phyloP scores from a whole-genome alignment of 495 filamentous ascomycete species.

The Podospora didyma region DNA sequence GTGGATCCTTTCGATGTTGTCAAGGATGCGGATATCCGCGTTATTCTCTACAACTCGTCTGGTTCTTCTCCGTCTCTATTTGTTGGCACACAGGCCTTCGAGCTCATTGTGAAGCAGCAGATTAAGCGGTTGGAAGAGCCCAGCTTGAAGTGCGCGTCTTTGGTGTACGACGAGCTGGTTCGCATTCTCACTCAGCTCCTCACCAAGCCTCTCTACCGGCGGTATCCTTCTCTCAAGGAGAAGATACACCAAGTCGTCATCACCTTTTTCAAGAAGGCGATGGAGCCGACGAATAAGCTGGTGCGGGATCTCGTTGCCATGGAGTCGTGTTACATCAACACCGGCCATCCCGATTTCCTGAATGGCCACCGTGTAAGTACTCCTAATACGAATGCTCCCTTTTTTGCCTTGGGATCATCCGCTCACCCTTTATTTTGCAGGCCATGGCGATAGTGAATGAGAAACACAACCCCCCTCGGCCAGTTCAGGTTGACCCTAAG shows the following conservation, averaged over 20 bases:
- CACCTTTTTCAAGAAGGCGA: conserved; percentile 92
- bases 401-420: background rate
- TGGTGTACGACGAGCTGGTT: conserved; percentile 97
- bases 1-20: conserved; percentile 97
- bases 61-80: conserved; percentile 96
- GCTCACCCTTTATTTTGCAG: conserved; percentile 31
- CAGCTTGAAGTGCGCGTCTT: conserved; percentile 89
- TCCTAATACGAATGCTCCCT: background rate
- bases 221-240: conserved; percentile 92
- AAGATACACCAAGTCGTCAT: conserved; percentile 96
- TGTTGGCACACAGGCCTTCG: conserved; percentile 95
- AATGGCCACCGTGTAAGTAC: conserved; percentile 80
- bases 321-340: conserved; percentile 98
- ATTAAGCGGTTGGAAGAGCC: conserved; percentile 97
- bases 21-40: conserved; percentile 97
- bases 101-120: conserved; percentile 97
- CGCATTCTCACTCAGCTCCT: conserved; percentile 90
- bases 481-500: conserved; percentile 97
- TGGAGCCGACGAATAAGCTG: conserved; percentile 96
- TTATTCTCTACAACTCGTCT: conserved; percentile 96
- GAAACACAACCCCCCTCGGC: conserved; percentile 70
- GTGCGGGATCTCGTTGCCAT: conserved; percentile 89
- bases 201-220: conserved; percentile 81
- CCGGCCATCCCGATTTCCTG: conserved; percentile 95
- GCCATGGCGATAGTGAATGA: conserved; percentile 99